Evolutionary conservation across 306 rosid species (phyloP).

Genomic region (Quercus engelmannii): DNA sequence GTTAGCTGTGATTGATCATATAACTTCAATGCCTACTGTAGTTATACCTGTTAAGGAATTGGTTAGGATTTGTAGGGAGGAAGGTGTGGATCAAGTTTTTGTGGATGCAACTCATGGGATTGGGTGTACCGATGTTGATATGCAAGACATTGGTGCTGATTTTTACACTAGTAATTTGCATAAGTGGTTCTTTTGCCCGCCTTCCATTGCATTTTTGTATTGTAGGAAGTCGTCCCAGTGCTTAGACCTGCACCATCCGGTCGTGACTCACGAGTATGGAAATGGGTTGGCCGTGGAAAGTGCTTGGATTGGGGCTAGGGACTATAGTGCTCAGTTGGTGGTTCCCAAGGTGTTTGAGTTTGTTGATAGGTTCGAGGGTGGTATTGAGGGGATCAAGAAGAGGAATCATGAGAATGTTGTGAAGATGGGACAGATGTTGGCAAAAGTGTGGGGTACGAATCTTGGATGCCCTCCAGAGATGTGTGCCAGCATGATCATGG

Average conservation of each 20-base stretch:
- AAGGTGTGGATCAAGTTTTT: constrained; percentile 87
- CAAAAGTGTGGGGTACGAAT: constrained; percentile 72
- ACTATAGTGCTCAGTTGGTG: constrained; percentile 88
- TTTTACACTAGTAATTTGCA: constrained; percentile 91
- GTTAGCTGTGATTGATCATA: constrained; percentile 90
- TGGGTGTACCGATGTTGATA: constrained; percentile 83
- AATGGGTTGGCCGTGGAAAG: constrained; percentile 92
- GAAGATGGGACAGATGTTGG: constrained; percentile 88
- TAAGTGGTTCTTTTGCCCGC: constrained; percentile 98
- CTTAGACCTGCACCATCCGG: constrained; percentile 83
- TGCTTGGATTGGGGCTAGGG: constrained; percentile 98
- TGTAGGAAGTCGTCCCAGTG: constrained; percentile 34
- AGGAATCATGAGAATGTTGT: constrained; percentile 84
- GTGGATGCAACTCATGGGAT: constrained; percentile 92
- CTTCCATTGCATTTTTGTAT: constrained; percentile 79
- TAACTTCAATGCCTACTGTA: constrained; percentile 93
- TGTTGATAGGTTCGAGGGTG: constrained; percentile 76
- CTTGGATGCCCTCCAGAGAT: constrained; percentile 78
- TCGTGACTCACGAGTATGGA: constrained; percentile 95
- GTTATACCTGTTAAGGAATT: constrained; percentile 76
- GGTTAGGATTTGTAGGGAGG: constrained; percentile 88
- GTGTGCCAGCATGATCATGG: constrained; percentile 94
- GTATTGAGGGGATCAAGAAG: constrained; percentile 82
- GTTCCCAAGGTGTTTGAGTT: constrained; percentile 76
- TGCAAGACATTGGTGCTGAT: constrained; percentile 92